phyloP scores from a whole-genome alignment of 352 stramenopile species.

The Phytophthora colocasiae region DNA sequence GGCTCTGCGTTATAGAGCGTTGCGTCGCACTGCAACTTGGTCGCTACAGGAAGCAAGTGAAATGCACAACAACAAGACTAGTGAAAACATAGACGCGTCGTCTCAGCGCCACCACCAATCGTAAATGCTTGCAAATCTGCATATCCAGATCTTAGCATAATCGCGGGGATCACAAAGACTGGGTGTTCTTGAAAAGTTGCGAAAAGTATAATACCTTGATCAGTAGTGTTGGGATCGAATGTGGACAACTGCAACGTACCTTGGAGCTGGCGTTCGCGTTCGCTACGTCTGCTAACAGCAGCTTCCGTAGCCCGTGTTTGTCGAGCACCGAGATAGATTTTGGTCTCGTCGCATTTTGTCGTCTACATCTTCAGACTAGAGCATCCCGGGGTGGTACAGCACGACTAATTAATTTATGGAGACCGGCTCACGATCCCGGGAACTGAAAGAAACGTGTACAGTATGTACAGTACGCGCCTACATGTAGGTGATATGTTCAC shows the following conservation, averaged over 20 bases:
- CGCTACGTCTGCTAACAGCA: not conserved
- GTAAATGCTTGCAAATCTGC: constrained; percentile 28
- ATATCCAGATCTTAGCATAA: constrained; percentile 9
- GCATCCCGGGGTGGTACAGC: constrained; percentile 7
- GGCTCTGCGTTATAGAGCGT: constrained; percentile 10
- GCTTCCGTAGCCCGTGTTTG: not conserved
- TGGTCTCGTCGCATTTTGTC: constrained; percentile 27
- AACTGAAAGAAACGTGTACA: not conserved
- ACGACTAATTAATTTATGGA: constrained; percentile 2
- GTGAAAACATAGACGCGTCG: constrained; percentile 27
- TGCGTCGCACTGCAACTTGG: constrained; percentile 17
- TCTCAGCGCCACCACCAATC: constrained; percentile 18
- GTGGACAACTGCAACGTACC: not conserved
- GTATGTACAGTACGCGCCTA: not conserved
- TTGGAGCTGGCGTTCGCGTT: not conserved
- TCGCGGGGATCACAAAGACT: constrained; percentile 4
- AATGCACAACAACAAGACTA: constrained; percentile 30
- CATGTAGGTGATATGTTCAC: no score
- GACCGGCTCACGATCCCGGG: not conserved
- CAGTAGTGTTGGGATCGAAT: not conserved
- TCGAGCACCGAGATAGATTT: constrained; percentile 2
- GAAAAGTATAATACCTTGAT: constrained; percentile 1
- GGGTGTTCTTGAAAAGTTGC: constrained; percentile 4
- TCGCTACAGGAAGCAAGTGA: constrained; percentile 7
- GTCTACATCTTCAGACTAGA: constrained; percentile 30